Percentiles rank a stretch among this genome's conserved stretches.
phyloP scores from a whole-genome alignment of 306 rosid genomes.

The Medicago lupulina region DNA sequence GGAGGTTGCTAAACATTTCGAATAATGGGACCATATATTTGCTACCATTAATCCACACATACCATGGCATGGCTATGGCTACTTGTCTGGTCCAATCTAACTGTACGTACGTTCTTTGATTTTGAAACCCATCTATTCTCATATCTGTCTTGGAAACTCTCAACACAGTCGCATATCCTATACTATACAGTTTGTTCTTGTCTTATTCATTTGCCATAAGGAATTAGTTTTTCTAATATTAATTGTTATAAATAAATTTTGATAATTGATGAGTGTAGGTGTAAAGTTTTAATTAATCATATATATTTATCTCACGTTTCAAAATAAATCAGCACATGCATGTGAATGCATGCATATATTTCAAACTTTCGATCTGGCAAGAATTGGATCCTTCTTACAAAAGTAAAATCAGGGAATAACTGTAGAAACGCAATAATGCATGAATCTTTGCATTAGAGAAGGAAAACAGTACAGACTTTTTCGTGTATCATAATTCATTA shows the following conservation, averaged over 20 bases:
- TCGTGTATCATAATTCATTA: constrained; percentile 39
- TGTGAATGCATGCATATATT: neutral
- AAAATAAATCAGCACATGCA: neutral
- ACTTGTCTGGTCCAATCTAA: neutral
- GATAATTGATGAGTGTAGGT: neutral
- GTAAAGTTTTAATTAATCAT: too few relatives aligned
- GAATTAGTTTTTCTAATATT: neutral
- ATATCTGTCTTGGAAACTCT: neutral
- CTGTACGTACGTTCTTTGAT: neutral
- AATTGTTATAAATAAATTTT: neutral
- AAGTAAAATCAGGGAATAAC: constrained; percentile 20
- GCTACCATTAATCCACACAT: neutral
- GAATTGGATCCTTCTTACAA: constrained; percentile 37
- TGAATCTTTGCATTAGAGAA: constrained; percentile 36
- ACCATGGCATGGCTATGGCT: neutral
- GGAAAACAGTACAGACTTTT: constrained; percentile 22
- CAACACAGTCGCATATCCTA: neutral
- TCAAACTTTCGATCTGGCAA: constrained; percentile 29
- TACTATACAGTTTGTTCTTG: neutral
- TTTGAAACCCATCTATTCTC: neutral
- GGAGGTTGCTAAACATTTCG: constrained; percentile 12
- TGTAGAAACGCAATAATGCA: constrained; percentile 23
- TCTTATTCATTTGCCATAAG: neutral
- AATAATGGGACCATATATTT: neutral
- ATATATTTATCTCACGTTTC: neutral